Conservation (phyloP, 208 protist species). For the Leishmania aethiopica region DNA sequence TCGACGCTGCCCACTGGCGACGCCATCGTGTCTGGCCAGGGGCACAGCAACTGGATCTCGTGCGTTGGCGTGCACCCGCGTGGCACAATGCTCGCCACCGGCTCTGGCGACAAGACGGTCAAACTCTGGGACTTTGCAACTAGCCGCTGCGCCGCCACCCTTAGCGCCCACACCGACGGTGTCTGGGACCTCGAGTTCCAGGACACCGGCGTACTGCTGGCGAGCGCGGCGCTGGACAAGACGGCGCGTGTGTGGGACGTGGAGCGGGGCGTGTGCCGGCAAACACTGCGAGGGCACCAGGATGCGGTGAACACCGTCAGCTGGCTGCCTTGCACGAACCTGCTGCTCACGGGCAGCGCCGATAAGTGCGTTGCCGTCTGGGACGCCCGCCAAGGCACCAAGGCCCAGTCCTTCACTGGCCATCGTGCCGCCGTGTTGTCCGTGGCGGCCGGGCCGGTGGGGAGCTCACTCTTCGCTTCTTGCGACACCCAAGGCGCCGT, state of each 20-base stretch:
- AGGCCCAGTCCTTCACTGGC: constrained; percentile 95
- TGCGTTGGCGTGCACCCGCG: constrained; percentile 86
- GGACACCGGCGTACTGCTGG: constrained; percentile 93
- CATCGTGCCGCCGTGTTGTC: constrained; percentile 92
- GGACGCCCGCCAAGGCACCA: constrained; percentile 94
- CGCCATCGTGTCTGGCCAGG: constrained; percentile 94
- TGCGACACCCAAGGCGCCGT: constrained; percentile 96
- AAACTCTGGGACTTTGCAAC: constrained; percentile 97
- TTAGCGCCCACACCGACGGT: constrained; percentile 94
- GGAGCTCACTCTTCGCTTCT: constrained; percentile 39
- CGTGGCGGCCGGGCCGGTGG: constrained; percentile 43
- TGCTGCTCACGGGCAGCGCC: constrained; percentile 92
- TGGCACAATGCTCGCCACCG: constrained; percentile 95
- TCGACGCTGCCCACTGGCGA: constrained; percentile 93
- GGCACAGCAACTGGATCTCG: constrained; percentile 95
- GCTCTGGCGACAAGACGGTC: constrained; percentile 95
- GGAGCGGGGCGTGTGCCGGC: constrained; percentile 76
- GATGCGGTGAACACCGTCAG: constrained; percentile 94
- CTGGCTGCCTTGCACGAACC: constrained; percentile 96
- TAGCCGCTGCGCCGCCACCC: constrained; percentile 83
- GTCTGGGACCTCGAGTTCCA: constrained; percentile 96
- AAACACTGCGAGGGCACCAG: constrained; percentile 95
- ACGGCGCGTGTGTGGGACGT: constrained; percentile 96
- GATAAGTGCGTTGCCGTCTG: constrained; percentile 98
- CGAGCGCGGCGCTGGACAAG: constrained; percentile 92